phyloP scores from a whole-genome alignment of 306 rosid species.

The Styphnolobium japonicum region DNA sequence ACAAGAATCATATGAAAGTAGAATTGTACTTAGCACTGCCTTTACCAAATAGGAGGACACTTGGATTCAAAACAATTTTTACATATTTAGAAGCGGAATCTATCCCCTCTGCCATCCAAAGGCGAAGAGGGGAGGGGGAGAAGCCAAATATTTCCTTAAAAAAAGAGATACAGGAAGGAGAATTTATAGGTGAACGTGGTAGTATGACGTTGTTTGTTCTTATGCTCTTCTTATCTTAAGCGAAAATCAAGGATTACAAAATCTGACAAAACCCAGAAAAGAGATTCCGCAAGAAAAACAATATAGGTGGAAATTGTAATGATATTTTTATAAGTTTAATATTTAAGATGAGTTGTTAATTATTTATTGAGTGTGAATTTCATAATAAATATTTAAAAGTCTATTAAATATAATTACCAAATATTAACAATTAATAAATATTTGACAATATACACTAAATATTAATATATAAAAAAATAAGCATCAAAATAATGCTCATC shows the following conservation, averaged over 20 bases:
- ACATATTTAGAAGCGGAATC: background rate
- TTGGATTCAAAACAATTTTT: background rate
- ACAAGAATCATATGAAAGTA: background rate
- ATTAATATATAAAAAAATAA: too few relatives aligned
- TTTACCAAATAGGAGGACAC: background rate
- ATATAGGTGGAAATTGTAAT: too few relatives aligned
- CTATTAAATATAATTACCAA: too few relatives aligned
- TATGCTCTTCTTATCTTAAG: background rate
- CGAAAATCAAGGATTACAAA: background rate
- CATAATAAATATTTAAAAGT: too few relatives aligned
- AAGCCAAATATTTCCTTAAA: background rate
- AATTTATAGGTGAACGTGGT: background rate
- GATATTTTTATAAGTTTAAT: too few relatives aligned
- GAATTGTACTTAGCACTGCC: background rate
- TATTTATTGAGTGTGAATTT: too few relatives aligned
- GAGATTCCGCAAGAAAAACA: background rate
- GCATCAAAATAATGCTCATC: too few relatives aligned
- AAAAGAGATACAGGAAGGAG: background rate
- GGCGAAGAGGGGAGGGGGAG: background rate
- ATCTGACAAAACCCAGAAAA: background rate
- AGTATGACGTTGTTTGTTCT: background rate
- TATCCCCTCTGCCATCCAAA: background rate
- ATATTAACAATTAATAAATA: too few relatives aligned
- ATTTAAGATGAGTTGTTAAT: too few relatives aligned
- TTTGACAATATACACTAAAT: too few relatives aligned